Evolutionary conservation across 2,329 filamentous ascomycete species (phyloP), one percentile per base, ranked within the genome.

Genomic region (Clonostachys byssicola): DNA sequence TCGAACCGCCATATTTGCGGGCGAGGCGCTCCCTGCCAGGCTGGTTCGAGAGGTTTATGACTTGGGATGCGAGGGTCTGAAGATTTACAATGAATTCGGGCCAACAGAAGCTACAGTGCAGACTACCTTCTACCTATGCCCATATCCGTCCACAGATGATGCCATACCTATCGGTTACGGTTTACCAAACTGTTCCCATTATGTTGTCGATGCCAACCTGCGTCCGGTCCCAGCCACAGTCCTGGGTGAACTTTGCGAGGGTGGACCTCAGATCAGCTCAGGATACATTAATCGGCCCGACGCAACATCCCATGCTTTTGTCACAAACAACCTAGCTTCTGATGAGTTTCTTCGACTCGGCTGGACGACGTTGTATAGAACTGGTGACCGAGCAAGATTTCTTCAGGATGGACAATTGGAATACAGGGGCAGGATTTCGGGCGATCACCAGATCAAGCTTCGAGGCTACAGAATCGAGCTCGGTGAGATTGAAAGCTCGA

Each of bases 181-280:
- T n/a, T 42, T 53, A 7, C 54, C 54, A 3, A 66, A 66, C 48
- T 56, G 63, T 2, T 54, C 63, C 2, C 49, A 68, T 2, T 73
- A 72, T 46, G 62, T 77, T 6, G 54, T 76, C 5, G 66, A 73
- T 46, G 44, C 54, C 7, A 41, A 58, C 2, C 48, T 56, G 10
- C 36, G 42, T 6, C 49, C 53, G 3, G 42, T 53, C 10, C 56
- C 56, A 3, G 8, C 33, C n/a, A 41, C 40, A 9, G 17, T 48
- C 8, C 35, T 20, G 4, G 52, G 51, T 6, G 52, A 54, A 38
- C 43, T 53, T 18, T 46, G 40, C 40, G 20, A 51, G 2, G 45
- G 46, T 17, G 51, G 51, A 17, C 13, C 38, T 13, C 40, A 34
- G 33, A 42, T 44, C 12, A 33, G 42, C 47, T 18, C 47, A 45